Percentiles rank a stretch among this genome's conserved stretches.
These are phyloP conservation scores for Solanum appendiculatum DNA, from an alignment of 257 asterid genomes.

Conservation along the genomic window DNA sequence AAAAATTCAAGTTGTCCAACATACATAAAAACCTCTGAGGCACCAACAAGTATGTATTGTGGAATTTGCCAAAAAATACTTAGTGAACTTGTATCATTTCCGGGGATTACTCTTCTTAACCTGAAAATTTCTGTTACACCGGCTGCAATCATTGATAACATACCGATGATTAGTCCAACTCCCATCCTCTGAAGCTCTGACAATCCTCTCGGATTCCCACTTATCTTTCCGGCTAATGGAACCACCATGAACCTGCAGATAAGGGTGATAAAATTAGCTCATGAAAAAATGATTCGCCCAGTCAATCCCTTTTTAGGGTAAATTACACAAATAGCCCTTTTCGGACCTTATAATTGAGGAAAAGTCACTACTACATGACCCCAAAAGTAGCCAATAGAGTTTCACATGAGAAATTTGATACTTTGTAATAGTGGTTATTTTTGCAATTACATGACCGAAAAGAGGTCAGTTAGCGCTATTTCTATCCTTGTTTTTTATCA, in stretches of 20 bases:
- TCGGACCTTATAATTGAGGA: too few species aligned
- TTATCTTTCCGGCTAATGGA: conserved; percentile 35
- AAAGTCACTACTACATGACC: too few species aligned
- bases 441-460: neutral
- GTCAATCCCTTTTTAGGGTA: neutral
- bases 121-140: conserved; percentile 38
- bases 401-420: neutral
- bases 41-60: conserved; percentile 63
- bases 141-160: conserved; percentile 64
- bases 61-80: conserved; percentile 73
- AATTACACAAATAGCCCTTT: neutral
- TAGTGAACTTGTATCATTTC: conserved; percentile 22
- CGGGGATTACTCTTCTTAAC: conserved; percentile 24
- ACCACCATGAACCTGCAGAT: conserved; percentile 20
- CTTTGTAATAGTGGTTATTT: neutral
- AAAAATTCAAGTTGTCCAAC: conserved; percentile 72
- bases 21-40: conserved; percentile 84
- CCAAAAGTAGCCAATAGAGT: too few species aligned
- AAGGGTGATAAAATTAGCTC: neutral
- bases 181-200: conserved; percentile 90
- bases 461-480: neutral
- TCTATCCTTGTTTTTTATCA: too few species aligned
- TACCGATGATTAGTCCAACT: conserved; percentile 52
- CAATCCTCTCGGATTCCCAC: conserved; percentile 44
- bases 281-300: neutral